phyloP scores from a whole-genome alignment of 495 filamentous ascomycete species.

The Penicillium robsamsonii region DNA sequence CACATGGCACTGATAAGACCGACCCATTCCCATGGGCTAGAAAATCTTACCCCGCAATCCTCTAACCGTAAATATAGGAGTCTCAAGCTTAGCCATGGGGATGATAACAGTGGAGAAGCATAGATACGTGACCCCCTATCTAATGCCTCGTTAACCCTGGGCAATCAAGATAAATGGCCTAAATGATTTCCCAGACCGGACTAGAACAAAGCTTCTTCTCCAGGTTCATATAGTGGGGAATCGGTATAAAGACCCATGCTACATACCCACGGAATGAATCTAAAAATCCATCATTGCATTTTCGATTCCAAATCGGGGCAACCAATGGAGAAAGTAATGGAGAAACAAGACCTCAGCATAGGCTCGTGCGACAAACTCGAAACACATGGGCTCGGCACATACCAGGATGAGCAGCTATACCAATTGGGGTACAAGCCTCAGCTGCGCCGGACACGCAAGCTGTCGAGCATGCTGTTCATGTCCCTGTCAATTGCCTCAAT shows the following conservation, averaged over 20 bases:
- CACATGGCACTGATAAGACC: neutral
- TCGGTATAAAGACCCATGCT: conserved; percentile 9
- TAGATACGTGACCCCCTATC: neutral
- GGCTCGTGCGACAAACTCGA: conserved; percentile 5
- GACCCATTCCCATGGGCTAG: neutral
- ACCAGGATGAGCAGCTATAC: conserved; percentile 19
- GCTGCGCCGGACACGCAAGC: conserved; percentile 21
- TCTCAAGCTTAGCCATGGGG: neutral
- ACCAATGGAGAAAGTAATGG: conserved; percentile 10
- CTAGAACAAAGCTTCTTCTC: conserved; percentile 10
- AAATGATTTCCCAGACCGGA: conserved; percentile 10
- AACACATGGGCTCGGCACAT: conserved; percentile 3
- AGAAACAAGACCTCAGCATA: conserved; percentile 5
- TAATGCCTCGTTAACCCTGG: neutral
- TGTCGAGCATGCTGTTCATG: conserved; percentile 20
- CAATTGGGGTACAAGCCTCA: conserved; percentile 27
- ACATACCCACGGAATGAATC: conserved; percentile 1
- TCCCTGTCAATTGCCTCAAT: conserved; percentile 34
- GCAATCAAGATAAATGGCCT: conserved; percentile 1
- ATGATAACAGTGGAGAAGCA: neutral
- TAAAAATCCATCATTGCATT: neutral
- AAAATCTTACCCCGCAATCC: neutral
- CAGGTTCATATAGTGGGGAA: neutral
- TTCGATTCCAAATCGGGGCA: conserved; percentile 6
- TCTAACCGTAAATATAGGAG: neutral